Evolutionary conservation across 257 asterid species (phyloP), one percentile per base, ranked within the genome.

Genomic region (Jacaranda mimosifolia): DNA sequence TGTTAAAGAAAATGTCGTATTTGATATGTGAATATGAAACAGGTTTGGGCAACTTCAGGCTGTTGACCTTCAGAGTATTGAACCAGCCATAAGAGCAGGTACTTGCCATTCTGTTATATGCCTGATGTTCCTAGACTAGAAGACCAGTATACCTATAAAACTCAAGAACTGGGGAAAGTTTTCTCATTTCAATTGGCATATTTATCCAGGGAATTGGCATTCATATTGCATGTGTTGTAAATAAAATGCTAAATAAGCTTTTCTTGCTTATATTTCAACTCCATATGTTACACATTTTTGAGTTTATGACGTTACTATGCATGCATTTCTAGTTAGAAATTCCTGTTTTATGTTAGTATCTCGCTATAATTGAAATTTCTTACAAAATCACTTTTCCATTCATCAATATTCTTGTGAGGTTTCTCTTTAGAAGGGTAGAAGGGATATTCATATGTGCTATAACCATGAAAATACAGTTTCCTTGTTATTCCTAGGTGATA

Each of bases 81-180:
- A 90, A 85, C 98, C 99, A 52, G 92, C 97, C 70, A 75, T 95
- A 59, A 87, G 97, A 77, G 97, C 97, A 89, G 98, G 98, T 92
- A 35, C 70, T 5, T 55, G 4, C 11, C 6, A 9, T 42, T 42
- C 9, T 9, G 1, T 42, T 42, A 42, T 42, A 3, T 59, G 17
- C 36, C 12, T 64, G 75, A 77, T 40, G 53, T 48, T 69, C 7
- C 55, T 15, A 9, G 49, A 45, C 32, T 26, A 26, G 32, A 26
- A 26, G 65, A 56, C 4, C 18, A 9, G n/a, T 35, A 52, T 9
- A 35, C 48, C 39, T 18, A 21, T 26, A 3, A 58, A 60, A 18
- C 4, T 57, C 43, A 39, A 57, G 21, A 10, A 32, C 66, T 35
- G 6, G 64, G 39, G n/a, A 36, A 35, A 13, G 18, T 15, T 17